Conservation (phyloP, 2,329 filamentous ascomycete species). For the Talaromyces sp. region DNA sequence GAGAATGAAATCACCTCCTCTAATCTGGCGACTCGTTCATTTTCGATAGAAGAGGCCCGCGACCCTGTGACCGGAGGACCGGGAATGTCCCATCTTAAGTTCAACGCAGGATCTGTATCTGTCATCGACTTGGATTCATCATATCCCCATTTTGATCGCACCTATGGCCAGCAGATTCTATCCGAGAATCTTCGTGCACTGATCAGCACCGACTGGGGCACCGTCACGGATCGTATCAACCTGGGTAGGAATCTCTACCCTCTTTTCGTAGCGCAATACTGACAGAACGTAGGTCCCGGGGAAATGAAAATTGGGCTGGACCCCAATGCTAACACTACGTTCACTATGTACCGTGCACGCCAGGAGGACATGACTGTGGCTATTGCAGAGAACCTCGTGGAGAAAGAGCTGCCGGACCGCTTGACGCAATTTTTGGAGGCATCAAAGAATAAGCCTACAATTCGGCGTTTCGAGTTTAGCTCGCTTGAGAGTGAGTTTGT, state of each 20-base stretch:
- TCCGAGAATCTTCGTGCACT: constrained; percentile 74
- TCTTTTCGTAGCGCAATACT: constrained; percentile 15
- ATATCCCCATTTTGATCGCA: constrained; percentile 50
- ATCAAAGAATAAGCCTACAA: constrained; percentile 58
- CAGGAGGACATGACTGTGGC: constrained; percentile 76
- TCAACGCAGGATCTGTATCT: constrained; percentile 36
- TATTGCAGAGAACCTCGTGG: constrained; percentile 64
- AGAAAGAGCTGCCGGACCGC: constrained; percentile 60
- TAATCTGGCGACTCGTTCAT: constrained; percentile 64
- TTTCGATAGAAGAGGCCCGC: constrained; percentile 57
- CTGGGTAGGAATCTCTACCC: constrained; percentile 47
- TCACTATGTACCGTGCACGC: constrained; percentile 67
- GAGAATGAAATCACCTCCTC: constrained; percentile 67
- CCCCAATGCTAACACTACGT: constrained; percentile 57
- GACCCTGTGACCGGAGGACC: constrained; percentile 30
- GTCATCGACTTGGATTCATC: constrained; percentile 69
- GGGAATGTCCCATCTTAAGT: constrained; percentile 34
- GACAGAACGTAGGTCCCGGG: constrained; percentile 53
- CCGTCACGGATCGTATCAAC: constrained; percentile 79
- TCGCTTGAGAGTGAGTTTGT: constrained; percentile 44
- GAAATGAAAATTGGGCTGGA: constrained; percentile 67
- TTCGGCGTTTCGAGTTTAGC: constrained; percentile 69
- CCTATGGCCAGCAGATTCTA: constrained; percentile 64
- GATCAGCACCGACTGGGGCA: constrained; percentile 71
- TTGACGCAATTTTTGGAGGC: constrained; percentile 62